Percentiles rank a stretch among this genome's conserved stretches.
Conservation (phyloP, 2,329 filamentous ascomycete genomes). For the Pestalotiopsis sp. region DNA sequence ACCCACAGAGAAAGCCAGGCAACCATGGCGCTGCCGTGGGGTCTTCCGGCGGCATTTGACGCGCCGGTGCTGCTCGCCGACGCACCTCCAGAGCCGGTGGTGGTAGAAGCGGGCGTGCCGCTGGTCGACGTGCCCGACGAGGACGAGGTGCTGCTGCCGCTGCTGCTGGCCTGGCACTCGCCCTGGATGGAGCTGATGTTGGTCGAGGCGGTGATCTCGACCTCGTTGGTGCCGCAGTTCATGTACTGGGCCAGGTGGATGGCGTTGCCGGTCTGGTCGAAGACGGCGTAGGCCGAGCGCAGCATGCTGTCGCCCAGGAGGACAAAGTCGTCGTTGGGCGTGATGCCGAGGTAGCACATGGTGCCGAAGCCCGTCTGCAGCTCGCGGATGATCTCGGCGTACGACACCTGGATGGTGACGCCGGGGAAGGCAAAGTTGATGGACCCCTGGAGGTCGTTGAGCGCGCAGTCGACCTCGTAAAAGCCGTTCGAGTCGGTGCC, state of each 20-base stretch:
- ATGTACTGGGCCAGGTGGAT: slow-evolving; percentile 53
- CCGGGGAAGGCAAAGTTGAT: slow-evolving; percentile 53
- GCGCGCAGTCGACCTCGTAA: slow-evolving; percentile 48
- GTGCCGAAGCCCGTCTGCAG: slow-evolving; percentile 26
- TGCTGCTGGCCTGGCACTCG: slow-evolving; percentile 24
- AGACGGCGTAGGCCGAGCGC: slow-evolving; percentile 57
- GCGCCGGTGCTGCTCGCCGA: neutral
- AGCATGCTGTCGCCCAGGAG: slow-evolving; percentile 63
- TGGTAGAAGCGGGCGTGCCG: neutral
- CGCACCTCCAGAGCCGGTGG: slow-evolving; percentile 10
- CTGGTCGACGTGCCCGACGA: slow-evolving; percentile 4
- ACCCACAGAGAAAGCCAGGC: neutral
- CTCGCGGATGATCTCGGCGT: slow-evolving; percentile 50
- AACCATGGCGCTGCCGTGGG: too few species aligned
- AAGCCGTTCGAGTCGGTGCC: slow-evolving; percentile 43
- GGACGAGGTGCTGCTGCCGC: slow-evolving; percentile 14
- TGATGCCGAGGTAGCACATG: slow-evolving; percentile 53
- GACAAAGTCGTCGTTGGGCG: slow-evolving; percentile 47
- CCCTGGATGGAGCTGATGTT: slow-evolving; percentile 29
- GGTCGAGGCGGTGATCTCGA: slow-evolving; percentile 36
- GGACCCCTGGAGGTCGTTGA: slow-evolving; percentile 42
- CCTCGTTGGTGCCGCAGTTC: slow-evolving; percentile 52
- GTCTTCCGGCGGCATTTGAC: neutral
- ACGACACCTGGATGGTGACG: slow-evolving; percentile 51
- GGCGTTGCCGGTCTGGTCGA: slow-evolving; percentile 51